phyloP scores from a whole-genome alignment of 2,329 filamentous ascomycete species.

The Fusarium buxicola region DNA sequence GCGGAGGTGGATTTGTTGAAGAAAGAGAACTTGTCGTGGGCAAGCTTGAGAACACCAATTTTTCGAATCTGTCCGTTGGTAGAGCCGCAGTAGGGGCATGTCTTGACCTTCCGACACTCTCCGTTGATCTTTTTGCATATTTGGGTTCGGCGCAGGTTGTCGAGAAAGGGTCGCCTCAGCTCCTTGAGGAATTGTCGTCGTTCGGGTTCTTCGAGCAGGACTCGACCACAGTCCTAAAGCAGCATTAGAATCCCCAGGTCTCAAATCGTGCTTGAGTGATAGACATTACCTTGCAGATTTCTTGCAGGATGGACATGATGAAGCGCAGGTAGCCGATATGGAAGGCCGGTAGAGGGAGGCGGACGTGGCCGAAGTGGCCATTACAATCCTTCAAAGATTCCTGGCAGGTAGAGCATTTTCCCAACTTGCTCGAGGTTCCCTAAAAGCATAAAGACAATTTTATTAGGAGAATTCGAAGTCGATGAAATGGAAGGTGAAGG shows the following conservation, averaged over 20 bases:
- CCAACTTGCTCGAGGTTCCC: constrained; percentile 88
- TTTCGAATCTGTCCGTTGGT: constrained; percentile 95
- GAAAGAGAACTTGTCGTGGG: constrained; percentile 90
- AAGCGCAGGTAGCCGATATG: constrained; percentile 97
- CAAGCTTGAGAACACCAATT: constrained; percentile 89
- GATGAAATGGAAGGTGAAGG: neutral
- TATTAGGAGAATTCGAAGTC: neutral
- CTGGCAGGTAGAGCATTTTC: constrained; percentile 84
- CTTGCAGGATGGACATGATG: constrained; percentile 90
- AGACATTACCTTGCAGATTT: constrained; percentile 82
- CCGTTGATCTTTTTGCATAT: constrained; percentile 91
- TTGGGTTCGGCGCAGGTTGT: constrained; percentile 85
- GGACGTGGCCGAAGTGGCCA: constrained; percentile 95
- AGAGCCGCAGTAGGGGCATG: constrained; percentile 82
- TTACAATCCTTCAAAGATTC: constrained; percentile 86
- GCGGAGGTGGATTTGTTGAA: constrained; percentile 90
- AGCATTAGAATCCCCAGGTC: constrained; percentile 14
- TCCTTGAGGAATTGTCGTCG: constrained; percentile 82
- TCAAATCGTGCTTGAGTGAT: neutral
- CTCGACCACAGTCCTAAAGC: constrained; percentile 77
- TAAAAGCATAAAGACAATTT: constrained; percentile 40
- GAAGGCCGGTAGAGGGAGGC: constrained; percentile 90
- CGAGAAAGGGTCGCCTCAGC: constrained; percentile 82
- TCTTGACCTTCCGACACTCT: constrained; percentile 87
- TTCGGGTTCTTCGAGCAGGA: constrained; percentile 85